Base-by-base conservation (phyloP, 345 rosid species). In the Noccaea caerulescens region DNA sequence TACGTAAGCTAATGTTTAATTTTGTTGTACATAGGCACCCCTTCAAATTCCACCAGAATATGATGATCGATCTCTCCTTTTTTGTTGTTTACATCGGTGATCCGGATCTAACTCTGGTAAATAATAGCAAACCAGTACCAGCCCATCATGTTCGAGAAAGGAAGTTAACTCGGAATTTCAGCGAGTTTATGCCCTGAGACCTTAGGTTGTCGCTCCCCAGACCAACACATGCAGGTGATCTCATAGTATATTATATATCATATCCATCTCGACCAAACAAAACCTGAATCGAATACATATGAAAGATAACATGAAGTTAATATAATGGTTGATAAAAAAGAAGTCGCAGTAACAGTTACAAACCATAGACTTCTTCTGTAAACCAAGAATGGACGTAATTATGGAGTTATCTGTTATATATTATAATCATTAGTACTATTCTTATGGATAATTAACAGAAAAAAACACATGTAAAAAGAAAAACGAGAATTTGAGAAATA, bases 361-460 rank as follows among this genome's bases (percentile, higher is more conserved):
- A 42, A 53, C 14, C 41, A 30, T 30, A 42, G 43, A 16, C 43
- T 50, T 20, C 1, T 20, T 20, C 33, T 10, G 66, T 12, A 53
- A 42, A 42, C 58, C 0, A 70, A 50, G 34, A 50, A 50, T 50
- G 43, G 52, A 14, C 33, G 60, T 50, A 52, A 58, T 58, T 47
- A 58, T 1, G 66, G 43, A 46, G 11, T 59, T 59, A n/a, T 54
- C 27, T 38, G 20, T 11, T 38, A 27, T 20, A 13, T 59, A 58
- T 0, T 25, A 13, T 36, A 47, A 23, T 6, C 39, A 38, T 25
- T 13, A 13, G 23, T 20, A 27, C 10, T 32, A 13, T 41, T 52
- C 32, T 55, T 12, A 43, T 50, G 10, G 18, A 18, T 7, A 27
- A 54, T 16, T 38, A 25, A 37, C 18, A 38, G 16, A 44, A 8